These are phyloP conservation scores for Candida xiaguanensis DNA, from an alignment of 805 yeast species.

Conservation along the genomic window DNA sequence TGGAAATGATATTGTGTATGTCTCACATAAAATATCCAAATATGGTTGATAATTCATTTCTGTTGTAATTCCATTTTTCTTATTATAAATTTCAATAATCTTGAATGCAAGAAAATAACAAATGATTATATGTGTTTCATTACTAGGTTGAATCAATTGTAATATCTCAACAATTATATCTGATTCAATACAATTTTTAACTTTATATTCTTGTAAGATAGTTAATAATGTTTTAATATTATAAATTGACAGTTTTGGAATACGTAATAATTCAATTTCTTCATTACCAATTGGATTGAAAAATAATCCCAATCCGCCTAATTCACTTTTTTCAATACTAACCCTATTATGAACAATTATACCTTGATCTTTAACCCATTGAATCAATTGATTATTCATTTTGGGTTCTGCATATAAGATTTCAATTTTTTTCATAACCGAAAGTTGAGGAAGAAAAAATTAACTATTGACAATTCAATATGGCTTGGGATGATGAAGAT, in stretches of 20 bases:
- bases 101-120: constrained; percentile 24
- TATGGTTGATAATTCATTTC: constrained; percentile 11
- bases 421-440: no score
- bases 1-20: constrained; percentile 12
- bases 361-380: constrained; percentile 12
- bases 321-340: constrained; percentile 16
- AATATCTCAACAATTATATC: constrained; percentile 19
- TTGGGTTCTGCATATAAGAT: constrained; percentile 6
- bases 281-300: constrained; percentile 10
- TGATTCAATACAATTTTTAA: constrained; percentile 16
- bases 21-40: constrained; percentile 17
- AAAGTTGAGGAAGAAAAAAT: constrained; percentile 1
- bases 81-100: constrained; percentile 7
- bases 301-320: constrained; percentile 33
- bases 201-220: constrained; percentile 11
- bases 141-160: constrained; percentile 18
- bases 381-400: constrained; percentile 7
- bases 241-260: constrained; percentile 15
- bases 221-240: constrained; percentile 21
- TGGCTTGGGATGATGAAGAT: constrained; percentile 85
- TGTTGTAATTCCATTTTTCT: background rate
- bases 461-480: constrained; percentile 14
- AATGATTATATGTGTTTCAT: constrained; percentile 26
- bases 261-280: constrained; percentile 17
- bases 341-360: constrained; percentile 15